Evolutionary conservation across 768 basidiomycete genomes (phyloP).

Genomic region (Hericium erinaceus): DNA sequence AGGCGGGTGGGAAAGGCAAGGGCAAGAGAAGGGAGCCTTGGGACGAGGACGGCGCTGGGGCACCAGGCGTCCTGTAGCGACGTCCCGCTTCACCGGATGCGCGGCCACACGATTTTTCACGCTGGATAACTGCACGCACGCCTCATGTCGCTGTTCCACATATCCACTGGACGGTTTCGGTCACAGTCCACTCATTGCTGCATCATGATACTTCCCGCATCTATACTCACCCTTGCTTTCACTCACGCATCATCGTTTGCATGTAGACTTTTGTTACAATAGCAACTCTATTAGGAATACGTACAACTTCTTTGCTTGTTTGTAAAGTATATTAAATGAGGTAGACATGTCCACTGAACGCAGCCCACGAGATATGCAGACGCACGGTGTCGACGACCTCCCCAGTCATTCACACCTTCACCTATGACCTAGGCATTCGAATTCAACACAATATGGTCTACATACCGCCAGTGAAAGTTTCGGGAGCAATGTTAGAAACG

Average conservation of each 20-base stretch:
- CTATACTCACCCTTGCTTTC: constrained; percentile 12
- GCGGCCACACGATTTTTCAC: background rate
- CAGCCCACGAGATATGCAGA: no score
- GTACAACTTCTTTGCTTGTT: background rate
- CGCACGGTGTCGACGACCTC: no score
- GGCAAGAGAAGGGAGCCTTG: constrained; percentile 48
- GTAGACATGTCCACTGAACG: no score
- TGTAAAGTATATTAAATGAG: no score
- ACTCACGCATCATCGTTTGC: constrained; percentile 7
- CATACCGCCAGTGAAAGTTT: no score
- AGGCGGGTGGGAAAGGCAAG: constrained; percentile 47
- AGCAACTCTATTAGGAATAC: constrained; percentile 9
- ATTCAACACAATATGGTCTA: no score
- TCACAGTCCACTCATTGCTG: background rate
- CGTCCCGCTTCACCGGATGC: background rate
- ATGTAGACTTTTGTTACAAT: constrained; percentile 12
- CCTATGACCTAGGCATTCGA: no score
- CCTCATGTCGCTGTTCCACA: constrained; percentile 1
- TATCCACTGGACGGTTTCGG: background rate
- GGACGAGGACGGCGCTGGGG: constrained; percentile 21
- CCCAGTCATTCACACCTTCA: no score
- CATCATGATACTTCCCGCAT: constrained; percentile 9
- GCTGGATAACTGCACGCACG: background rate
- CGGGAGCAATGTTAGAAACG: no score
- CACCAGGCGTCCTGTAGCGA: constrained; percentile 5